Percentiles rank a stretch among this genome's conserved stretches.
phyloP scores from a whole-genome alignment of 805 yeast genomes.

The Cyberlindnera subsufficiens region DNA sequence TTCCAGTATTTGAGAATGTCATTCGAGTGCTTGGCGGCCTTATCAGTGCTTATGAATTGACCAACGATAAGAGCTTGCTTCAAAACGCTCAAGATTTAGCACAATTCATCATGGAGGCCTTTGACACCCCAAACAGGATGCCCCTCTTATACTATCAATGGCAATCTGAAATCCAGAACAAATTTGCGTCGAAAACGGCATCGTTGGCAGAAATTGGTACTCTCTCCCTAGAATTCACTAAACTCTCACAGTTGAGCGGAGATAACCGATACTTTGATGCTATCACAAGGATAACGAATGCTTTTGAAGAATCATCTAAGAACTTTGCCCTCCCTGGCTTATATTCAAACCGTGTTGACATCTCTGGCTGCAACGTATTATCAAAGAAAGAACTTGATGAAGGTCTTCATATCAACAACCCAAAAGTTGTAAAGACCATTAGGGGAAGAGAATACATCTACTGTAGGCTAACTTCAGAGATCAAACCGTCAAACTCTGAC shows the following conservation, averaged over 20 bases:
- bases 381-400: conserved; percentile 23
- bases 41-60: conserved; percentile 45
- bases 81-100: conserved; percentile 40
- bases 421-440: conserved; percentile 33
- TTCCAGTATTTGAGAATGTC: conserved; percentile 46
- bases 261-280: conserved; percentile 45
- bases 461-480: conserved; percentile 26
- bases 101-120: conserved; percentile 44
- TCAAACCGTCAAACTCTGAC: conserved; percentile 11
- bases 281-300: conserved; percentile 37
- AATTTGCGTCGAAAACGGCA: conserved; percentile 31
- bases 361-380: conserved; percentile 42
- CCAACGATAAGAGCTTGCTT: conserved; percentile 29
- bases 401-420: conserved; percentile 28
- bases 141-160: conserved; percentile 43
- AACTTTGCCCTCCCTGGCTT: conserved; percentile 35
- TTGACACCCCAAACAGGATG: conserved; percentile 54
- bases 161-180: conserved; percentile 29
- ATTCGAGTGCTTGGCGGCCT: conserved; percentile 50
- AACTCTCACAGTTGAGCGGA: conserved; percentile 45
- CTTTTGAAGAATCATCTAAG: conserved; percentile 28
- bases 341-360: conserved; percentile 39
- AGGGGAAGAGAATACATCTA: conserved; percentile 24
- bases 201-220: conserved; percentile 44
- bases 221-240: conserved; percentile 44